Base-by-base conservation (phyloP, 768 basidiomycete species). In the Leccinellum rugosiceps region DNA sequence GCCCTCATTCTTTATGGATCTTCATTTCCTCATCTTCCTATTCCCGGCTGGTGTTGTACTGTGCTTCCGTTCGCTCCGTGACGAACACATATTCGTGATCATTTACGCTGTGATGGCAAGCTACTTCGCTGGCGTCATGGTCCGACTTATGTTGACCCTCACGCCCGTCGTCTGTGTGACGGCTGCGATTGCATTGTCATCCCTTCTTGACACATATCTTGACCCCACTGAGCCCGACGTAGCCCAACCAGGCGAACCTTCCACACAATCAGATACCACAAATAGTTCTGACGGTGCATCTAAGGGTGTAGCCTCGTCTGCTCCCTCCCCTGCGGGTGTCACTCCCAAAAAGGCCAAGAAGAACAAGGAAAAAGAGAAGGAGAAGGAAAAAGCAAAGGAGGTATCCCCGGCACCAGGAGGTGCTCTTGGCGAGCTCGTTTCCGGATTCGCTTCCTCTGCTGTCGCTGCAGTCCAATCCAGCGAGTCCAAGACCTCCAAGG, bases 101-200 rank as follows among this genome's bases (percentile, higher is more conserved):
- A 94, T 98, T 74, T 99, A 98, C 73, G 87, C 97, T 23, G 84
- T 92, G 61, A 85, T 98, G 68, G 93, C 90, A 49, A 94, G 92
- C 72, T 99, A 99, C 80, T 99, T 99, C 68, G 96, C 97, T 5
- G 97, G 97, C 44, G 96, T 99, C 70, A 99, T 99, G 97, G 97
- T 99, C 61, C 94, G 97, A 56, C 81, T 98, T 58, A 98, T 99
- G 93, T 81, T 99, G 54, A 90, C 97, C 25, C 85, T 99, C 56
- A 98, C 96, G 0, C 97, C 97, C 1, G 90, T 96, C 56, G 97
- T 98, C 46, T 99, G 97, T 69, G 91, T 98, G 57, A 72, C 93
- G 17, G 87, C 93, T 17, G 97, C 97, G 6, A 86, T 98, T 30
- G 94, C 94, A 1, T 77, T 97, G 57, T 95, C 94, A 3, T 82